These are phyloP conservation scores for Wakefieldia striispora DNA, from an alignment of 768 basidiomycete species.

Conservation along the genomic window DNA sequence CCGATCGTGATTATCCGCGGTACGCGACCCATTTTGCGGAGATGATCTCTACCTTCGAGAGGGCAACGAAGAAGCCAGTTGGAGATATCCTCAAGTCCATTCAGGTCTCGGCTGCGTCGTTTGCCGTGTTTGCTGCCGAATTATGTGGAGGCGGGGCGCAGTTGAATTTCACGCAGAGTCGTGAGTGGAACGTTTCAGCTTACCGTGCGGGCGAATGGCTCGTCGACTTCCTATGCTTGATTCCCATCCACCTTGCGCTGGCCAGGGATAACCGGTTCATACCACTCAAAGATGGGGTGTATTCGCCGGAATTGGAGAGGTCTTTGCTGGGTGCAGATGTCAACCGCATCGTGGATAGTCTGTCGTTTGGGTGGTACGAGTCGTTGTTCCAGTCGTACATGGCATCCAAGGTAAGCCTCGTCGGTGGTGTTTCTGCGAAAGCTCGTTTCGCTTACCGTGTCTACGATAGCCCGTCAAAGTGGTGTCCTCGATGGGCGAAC, in stretches of 20 bases:
- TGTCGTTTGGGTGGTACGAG: constrained; percentile 67
- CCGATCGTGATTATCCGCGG: constrained; percentile 33
- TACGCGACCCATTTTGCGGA: constrained; percentile 45
- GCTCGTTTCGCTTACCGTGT: neutral
- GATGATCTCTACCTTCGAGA: constrained; percentile 47
- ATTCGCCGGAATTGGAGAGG: constrained; percentile 48
- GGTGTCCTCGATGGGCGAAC: constrained; percentile 68
- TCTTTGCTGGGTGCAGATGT: constrained; percentile 59
- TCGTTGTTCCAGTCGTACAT: constrained; percentile 61
- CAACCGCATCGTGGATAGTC: constrained; percentile 49
- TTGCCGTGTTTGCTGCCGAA: constrained; percentile 25
- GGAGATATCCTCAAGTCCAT: constrained; percentile 42
- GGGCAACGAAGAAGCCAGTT: constrained; percentile 50
- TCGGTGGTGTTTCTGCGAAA: accelerated
- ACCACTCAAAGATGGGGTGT: constrained; percentile 18
- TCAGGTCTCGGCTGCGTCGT: constrained; percentile 32
- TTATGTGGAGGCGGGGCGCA: constrained; percentile 1
- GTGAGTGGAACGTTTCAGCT: constrained; percentile 33
- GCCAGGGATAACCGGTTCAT: constrained; percentile 53
- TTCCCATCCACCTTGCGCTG: constrained; percentile 63
- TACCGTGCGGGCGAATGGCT: constrained; percentile 60
- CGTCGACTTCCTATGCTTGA: constrained; percentile 56
- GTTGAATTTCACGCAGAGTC: neutral
- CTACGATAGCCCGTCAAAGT: constrained; percentile 53
- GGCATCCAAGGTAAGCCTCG: constrained; percentile 45